Base-by-base conservation (phyloP, 129 eudicot species). In the Centella asiatica region DNA sequence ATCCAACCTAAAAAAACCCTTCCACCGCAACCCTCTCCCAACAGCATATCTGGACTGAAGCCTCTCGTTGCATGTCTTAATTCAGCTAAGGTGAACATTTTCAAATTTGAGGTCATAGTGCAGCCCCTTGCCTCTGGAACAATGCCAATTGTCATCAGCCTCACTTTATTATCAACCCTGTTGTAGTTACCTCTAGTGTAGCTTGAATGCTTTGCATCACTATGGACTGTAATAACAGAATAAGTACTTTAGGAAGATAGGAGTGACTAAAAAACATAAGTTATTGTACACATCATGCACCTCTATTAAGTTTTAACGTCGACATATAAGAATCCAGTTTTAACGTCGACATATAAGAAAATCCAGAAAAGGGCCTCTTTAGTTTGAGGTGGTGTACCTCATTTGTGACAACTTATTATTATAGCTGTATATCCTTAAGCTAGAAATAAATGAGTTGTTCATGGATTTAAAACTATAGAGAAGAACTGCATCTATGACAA, bases 1-100 rank as follows among this genome's bases (percentile, higher is more conserved):
- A 77, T 11, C 74, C 71, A 72, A 49, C 82, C 78, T 34, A 50
- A n/a, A 24, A 57, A 69, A 11, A 66, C 57, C 26, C 13, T 25
- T 46, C 79, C 73, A 51, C 54, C 69, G 8, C 23, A 31, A 23
- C 60, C 69, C 49, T 46, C 49, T 4, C 74, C 73, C 66, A 74
- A 27, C 2, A 50, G 5, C 23, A 19, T 37, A 37, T 65, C 71
- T 44, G 22, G 40, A 44, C 32, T 54, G 47, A 78, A 69, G 37
- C 66, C 66, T 19, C 28, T 55, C 15, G 83, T 78, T 28, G 76
- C 65, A 5, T 0, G 28, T 60, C 25, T 29, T 40, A 78, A 17
- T 13, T 73, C 79, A 44, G 69, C 59, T 15, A 70, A 71, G 52
- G 29, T 61, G 32, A 70, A 70, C 44, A 0, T 37, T 39, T 57